Evolutionary conservation across 2,329 filamentous ascomycete genomes (phyloP).

Genomic region (Cryphonectria radicalis): DNA sequence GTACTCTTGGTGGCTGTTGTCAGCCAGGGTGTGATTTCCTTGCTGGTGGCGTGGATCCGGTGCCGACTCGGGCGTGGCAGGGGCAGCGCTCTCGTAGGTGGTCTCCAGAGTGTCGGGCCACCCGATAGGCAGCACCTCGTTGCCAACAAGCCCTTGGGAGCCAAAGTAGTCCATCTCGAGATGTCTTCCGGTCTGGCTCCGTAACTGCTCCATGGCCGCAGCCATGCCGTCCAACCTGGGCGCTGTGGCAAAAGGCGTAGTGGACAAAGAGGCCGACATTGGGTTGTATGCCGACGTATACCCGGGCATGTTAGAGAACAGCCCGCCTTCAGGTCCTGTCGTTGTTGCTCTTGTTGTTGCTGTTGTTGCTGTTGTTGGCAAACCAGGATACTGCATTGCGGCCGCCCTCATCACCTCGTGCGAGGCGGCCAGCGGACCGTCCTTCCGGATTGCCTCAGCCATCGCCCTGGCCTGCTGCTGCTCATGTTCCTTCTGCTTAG

Average conservation of each 20-base stretch:
- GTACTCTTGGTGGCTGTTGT: slow-evolving; percentile 11
- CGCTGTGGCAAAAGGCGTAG: background rate
- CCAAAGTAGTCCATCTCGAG: slow-evolving; percentile 8
- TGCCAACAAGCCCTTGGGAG: background rate
- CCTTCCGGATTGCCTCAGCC: background rate
- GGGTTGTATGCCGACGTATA: slow-evolving; percentile 3
- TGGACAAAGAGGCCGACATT: background rate
- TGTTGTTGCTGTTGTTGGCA: background rate
- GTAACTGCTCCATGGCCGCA: background rate
- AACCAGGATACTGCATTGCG: slow-evolving; percentile 7
- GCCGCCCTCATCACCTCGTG: no score
- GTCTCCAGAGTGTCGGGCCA: background rate
- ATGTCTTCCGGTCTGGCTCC: background rate
- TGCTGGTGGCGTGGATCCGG: background rate
- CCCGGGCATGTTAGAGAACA: background rate
- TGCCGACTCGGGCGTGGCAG: slow-evolving; percentile 18
- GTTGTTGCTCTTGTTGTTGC: no score
- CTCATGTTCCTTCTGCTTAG: slow-evolving; percentile 15
- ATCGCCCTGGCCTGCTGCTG: slow-evolving; percentile 13
- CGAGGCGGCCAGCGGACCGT: background rate
- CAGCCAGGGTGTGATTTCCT: background rate
- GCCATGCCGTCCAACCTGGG: slow-evolving; percentile 1
- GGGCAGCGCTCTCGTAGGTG: slow-evolving; percentile 8
- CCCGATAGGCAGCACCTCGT: background rate
- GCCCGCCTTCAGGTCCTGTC: background rate